phyloP scores from a whole-genome alignment of 768 basidiomycete species.

The Rhizopogon vinicolor region DNA sequence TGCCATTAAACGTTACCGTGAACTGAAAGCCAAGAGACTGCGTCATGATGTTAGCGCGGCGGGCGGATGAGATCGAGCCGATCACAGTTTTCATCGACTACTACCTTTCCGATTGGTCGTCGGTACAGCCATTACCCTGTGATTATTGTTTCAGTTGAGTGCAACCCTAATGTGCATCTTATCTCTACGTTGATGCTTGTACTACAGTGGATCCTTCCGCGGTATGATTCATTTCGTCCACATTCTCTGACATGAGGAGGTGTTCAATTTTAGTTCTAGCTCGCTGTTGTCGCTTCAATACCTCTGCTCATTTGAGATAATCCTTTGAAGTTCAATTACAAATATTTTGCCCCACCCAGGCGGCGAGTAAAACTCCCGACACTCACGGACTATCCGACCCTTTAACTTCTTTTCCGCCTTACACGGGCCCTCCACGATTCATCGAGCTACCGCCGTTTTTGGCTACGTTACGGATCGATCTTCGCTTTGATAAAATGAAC shows the following conservation, averaged over 20 bases:
- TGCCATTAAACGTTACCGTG: slow-evolving; percentile 61
- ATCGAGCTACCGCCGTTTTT: neutral
- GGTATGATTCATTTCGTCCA: neutral
- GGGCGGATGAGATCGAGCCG: slow-evolving; percentile 5
- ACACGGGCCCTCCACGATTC: neutral
- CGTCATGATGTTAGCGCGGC: slow-evolving; percentile 10
- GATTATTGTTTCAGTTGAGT: neutral
- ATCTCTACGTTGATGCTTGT: neutral
- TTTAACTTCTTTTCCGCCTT: neutral
- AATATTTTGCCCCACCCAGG: neutral
- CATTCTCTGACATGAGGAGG: neutral
- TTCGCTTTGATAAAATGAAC: neutral
- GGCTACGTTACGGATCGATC: neutral
- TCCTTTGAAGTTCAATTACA: neutral
- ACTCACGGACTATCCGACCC: neutral
- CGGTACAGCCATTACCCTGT: neutral
- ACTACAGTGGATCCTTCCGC: neutral
- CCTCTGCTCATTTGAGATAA: neutral
- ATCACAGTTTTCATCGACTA: neutral
- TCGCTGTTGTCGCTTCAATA: neutral
- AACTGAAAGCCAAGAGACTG: slow-evolving; percentile 53
- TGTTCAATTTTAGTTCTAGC: too few species aligned
- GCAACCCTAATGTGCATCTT: neutral
- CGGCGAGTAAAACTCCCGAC: neutral
- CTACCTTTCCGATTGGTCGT: neutral